Percentiles rank a stretch among this genome's conserved stretches.
phyloP scores from a whole-genome alignment of 768 basidiomycete genomes.

The Clavaria fumosa region DNA sequence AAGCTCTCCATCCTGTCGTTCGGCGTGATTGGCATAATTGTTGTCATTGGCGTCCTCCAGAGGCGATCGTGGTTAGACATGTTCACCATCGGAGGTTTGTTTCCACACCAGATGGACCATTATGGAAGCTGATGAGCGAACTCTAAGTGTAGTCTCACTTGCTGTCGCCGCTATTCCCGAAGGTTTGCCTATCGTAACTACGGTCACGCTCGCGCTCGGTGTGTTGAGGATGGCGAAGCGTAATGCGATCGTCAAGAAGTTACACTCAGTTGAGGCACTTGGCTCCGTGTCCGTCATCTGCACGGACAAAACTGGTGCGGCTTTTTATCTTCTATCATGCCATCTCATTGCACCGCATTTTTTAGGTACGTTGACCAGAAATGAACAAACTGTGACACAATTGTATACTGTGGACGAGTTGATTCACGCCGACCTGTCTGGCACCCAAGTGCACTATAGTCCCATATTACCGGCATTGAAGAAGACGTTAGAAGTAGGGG shows the following conservation, averaged over 20 bases:
- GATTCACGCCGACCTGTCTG: constrained; percentile 43
- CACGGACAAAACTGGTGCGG: constrained; percentile 85
- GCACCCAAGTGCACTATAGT: constrained; percentile 21
- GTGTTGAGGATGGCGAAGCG: constrained; percentile 88
- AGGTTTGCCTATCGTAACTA: constrained; percentile 92
- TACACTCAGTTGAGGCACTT: constrained; percentile 87
- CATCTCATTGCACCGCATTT: constrained; percentile 6
- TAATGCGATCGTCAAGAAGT: constrained; percentile 93
- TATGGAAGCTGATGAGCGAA: not conserved
- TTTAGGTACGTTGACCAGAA: constrained; percentile 78
- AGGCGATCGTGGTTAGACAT: constrained; percentile 86
- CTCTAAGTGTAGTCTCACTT: constrained; percentile 54
- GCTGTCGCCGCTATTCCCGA: constrained; percentile 98
- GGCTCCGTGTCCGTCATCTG: constrained; percentile 97
- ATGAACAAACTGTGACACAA: constrained; percentile 89
- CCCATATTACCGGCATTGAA: constrained; percentile 48
- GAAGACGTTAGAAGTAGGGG: constrained; percentile 70
- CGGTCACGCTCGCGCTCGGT: constrained; percentile 89
- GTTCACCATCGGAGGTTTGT: constrained; percentile 95
- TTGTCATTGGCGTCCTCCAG: constrained; percentile 78
- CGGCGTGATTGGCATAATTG: constrained; percentile 87
- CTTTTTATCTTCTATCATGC: not conserved
- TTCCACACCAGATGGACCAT: not conserved
- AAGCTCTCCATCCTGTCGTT: constrained; percentile 84
- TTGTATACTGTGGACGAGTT: constrained; percentile 79